Conservation (phyloP, 345 rosid species). For the Brassica cretica region DNA sequence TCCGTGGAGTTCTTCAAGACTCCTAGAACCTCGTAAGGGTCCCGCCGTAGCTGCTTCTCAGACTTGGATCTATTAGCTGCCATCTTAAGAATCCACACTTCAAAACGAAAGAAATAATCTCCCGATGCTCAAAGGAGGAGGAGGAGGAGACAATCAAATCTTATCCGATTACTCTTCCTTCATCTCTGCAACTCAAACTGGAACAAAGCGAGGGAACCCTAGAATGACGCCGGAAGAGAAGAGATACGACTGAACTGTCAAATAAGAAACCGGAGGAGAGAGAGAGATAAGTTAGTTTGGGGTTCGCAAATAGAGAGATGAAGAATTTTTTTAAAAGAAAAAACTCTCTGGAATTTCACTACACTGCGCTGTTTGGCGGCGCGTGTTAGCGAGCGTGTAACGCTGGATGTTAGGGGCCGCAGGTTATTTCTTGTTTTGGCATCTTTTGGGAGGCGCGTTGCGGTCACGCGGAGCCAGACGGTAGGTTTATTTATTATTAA, state of each 20-base stretch:
- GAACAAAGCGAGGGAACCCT: constrained; percentile 19
- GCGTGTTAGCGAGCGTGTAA: constrained; percentile 22
- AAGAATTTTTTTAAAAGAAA: background rate
- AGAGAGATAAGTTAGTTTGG: constrained; percentile 26
- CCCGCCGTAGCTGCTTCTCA: constrained; percentile 84
- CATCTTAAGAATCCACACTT: constrained; percentile 38
- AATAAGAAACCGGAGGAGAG: constrained; percentile 42
- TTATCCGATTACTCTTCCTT: constrained; percentile 12
- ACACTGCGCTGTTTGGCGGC: constrained; percentile 19
- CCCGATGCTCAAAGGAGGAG: background rate
- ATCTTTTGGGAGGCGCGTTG: constrained; percentile 32
- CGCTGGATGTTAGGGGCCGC: constrained; percentile 14
- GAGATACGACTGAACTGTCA: constrained; percentile 33
- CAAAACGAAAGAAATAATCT: constrained; percentile 9
- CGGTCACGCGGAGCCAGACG: constrained; percentile 26
- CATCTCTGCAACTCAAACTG: constrained; percentile 25
- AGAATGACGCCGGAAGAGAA: constrained; percentile 9
- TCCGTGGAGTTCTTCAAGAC: constrained; percentile 76
- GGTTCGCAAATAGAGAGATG: background rate
- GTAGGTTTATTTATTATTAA: constrained; percentile 9
- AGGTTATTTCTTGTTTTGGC: constrained; percentile 39
- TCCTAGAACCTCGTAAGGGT: constrained; percentile 88
- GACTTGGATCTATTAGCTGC: constrained; percentile 64
- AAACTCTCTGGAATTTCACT: constrained; percentile 6
- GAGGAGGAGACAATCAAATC: background rate